Percentiles rank a stretch among this genome's conserved stretches.
These are phyloP conservation scores for Candida argentea DNA, from an alignment of 805 yeast species.

Conservation along the genomic window DNA sequence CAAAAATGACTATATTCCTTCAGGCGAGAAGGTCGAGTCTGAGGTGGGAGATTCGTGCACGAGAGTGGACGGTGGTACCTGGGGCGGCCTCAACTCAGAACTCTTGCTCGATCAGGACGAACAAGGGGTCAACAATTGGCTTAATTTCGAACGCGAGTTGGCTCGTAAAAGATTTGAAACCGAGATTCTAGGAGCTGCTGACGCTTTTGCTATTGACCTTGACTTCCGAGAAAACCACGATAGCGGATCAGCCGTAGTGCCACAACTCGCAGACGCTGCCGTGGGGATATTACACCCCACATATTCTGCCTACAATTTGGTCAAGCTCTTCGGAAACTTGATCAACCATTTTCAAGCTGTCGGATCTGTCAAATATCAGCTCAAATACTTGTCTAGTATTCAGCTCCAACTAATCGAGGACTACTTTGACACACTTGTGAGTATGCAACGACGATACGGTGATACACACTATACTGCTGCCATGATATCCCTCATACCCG, in stretches of 20 bases:
- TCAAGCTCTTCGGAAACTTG: conserved; percentile 46
- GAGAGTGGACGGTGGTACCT: no score
- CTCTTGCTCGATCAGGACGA: no score
- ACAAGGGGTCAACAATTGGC: conserved; percentile 39
- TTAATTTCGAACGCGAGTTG: conserved; percentile 40
- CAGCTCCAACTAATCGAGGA: conserved; percentile 48
- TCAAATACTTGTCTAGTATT: conserved; percentile 45
- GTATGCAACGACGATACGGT: conserved; percentile 33
- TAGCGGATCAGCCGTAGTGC: conserved; percentile 1
- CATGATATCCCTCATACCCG: conserved; percentile 26
- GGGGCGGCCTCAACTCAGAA: no score
- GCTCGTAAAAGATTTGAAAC: conserved; percentile 39
- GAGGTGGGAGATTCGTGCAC: no score
- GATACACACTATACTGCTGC: conserved; percentile 15
- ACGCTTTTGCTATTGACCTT: conserved; percentile 49
- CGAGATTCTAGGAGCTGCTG: conserved; percentile 37
- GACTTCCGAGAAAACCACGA: conserved; percentile 29
- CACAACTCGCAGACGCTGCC: neutral
- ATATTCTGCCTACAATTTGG: conserved; percentile 47
- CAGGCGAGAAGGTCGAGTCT: no score
- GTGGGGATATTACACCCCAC: conserved; percentile 36
- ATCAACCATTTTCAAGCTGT: conserved; percentile 46
- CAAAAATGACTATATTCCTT: no score
- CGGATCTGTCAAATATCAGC: conserved; percentile 39
- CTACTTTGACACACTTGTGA: conserved; percentile 27